phyloP scores from a whole-genome alignment of 2,329 filamentous ascomycete species.

The Ophiostoma novo-ulmi region DNA sequence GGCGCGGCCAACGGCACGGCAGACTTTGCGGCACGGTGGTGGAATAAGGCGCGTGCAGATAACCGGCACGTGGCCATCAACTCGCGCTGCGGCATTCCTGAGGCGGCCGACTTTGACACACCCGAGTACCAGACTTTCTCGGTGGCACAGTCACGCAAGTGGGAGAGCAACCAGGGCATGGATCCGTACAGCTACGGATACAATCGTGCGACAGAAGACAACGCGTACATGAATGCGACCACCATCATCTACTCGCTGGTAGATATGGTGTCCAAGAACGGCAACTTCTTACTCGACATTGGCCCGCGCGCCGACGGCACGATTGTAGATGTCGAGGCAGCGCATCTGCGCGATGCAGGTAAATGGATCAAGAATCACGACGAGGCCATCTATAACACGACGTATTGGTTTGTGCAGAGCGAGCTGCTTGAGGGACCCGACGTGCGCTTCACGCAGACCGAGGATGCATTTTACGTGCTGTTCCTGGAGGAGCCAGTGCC shows the following conservation, averaged over 20 bases:
- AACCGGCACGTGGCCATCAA: conserved; percentile 41
- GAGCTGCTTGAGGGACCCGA: conserved; percentile 26
- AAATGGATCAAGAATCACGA: conserved; percentile 35
- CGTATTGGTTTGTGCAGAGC: conserved; percentile 44
- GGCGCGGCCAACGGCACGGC: conserved; percentile 40
- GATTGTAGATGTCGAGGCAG: conserved; percentile 45
- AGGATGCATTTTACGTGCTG: conserved; percentile 44
- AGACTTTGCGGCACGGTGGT: conserved; percentile 41
- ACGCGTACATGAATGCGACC: conserved; percentile 49
- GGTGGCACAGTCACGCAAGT: conserved; percentile 50
- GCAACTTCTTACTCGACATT: conserved; percentile 53
- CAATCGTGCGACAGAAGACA: conserved; percentile 49
- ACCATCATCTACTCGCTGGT: conserved; percentile 45
- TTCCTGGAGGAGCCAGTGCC: conserved; percentile 32
- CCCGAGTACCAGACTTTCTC: conserved; percentile 52
- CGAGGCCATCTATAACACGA: conserved; percentile 54
- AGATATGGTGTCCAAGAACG: conserved; percentile 52
- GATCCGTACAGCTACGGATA: conserved; percentile 57
- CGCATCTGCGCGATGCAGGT: conserved; percentile 47
- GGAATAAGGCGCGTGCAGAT: conserved; percentile 33
- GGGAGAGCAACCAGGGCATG: conserved; percentile 57
- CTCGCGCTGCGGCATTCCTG: conserved; percentile 48
- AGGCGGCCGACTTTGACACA: conserved; percentile 52
- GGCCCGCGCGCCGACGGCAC: conserved; percentile 52
- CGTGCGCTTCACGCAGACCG: conserved; percentile 43